Base-by-base conservation (phyloP, 371 early-diverging fungal genomes). In the Lichtheimia ornata region DNA sequence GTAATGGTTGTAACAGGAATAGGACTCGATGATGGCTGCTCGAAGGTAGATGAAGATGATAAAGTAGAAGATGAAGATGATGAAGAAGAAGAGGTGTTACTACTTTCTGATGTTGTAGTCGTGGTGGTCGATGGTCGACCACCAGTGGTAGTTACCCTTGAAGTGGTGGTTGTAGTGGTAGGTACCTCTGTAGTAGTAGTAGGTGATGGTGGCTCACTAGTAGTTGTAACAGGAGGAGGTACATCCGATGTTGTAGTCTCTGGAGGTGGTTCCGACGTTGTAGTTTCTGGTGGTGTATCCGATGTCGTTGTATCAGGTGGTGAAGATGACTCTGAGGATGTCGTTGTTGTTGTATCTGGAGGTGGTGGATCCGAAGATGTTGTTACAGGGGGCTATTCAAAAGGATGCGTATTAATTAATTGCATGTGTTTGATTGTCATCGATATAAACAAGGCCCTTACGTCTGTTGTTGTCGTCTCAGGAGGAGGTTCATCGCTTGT, bases 1-100 rank as follows among this genome's bases (percentile, higher is more conserved):
- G 52, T 59, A 35, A 59, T 24, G 4, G 59, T 59, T 14, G 50
- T 50, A 12, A 59, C 51, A 11, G 59, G 51, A 17, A 59, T 40
- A 17, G 51, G 51, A 12, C 28, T 41, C 24, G 51, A 50, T 35
- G 59, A 50, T n/a, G 59, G 50, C 27, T 18, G 25, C 24, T 28
- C 11, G 2, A 14, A 9, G 13, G 30, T 28, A 28, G 15, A 50
- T 3, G 51, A 13, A 13, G 51, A 24, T 50, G 22, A 13, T 50
- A 22, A 13, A 15, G 18, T 12, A 22, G 41, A 2, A 41, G 56
- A 18, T 14, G 56, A 12, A 40, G 55, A 30, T 13, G 55, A 17
- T n/a, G 55, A 28, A 27, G 15, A 15, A 35, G 20, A 25, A 28
- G 11, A 27, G n/a, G 24, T 40, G 40, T 56, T 56, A 56, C 40